A percentile compares a stretch with the other conserved stretches of the same genome.
Conservation (phyloP, 768 basidiomycete species). For the Cyclocybe aegerita region DNA sequence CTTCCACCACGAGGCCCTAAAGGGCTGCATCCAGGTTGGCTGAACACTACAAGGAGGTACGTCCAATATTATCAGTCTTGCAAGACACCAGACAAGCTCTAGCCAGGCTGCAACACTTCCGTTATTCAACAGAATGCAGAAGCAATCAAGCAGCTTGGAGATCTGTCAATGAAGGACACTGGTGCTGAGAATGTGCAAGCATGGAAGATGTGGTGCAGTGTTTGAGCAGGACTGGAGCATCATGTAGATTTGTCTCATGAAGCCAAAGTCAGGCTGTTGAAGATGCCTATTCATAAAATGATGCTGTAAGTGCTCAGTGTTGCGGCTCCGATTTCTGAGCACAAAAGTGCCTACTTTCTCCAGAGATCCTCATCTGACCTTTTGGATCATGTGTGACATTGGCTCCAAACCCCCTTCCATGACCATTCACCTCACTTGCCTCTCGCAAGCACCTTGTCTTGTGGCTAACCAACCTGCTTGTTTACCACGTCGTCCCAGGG, state of each 20-base stretch:
- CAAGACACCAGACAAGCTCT: not conserved
- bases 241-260: slow-evolving; percentile 12
- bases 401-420: slow-evolving; percentile 15
- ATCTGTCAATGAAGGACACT: no score
- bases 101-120: slow-evolving; percentile 17
- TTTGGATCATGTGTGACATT: no score
- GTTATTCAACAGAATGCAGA: no score
- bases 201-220: no score
- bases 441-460: slow-evolving; percentile 24
- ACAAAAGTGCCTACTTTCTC: no score
- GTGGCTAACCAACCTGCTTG: slow-evolving; percentile 32
- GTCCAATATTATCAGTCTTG: no score
- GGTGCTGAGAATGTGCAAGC: no score
- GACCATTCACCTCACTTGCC: slow-evolving; percentile 14
- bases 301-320: slow-evolving; percentile 9
- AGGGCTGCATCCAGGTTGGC: no score
- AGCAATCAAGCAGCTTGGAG: slow-evolving; percentile 20
- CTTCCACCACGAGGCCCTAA: no score
- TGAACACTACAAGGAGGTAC: no score
- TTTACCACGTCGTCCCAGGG: slow-evolving; percentile 28
- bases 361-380: no score
- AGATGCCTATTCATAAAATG: slow-evolving; percentile 12
- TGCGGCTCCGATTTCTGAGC: no score
- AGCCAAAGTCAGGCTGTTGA: slow-evolving; percentile 15
- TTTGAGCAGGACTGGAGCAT: slow-evolving; percentile 5